Evolutionary conservation across 2,329 filamentous ascomycete species (phyloP).

Genomic region (Microcyclospora tardicrescens): DNA sequence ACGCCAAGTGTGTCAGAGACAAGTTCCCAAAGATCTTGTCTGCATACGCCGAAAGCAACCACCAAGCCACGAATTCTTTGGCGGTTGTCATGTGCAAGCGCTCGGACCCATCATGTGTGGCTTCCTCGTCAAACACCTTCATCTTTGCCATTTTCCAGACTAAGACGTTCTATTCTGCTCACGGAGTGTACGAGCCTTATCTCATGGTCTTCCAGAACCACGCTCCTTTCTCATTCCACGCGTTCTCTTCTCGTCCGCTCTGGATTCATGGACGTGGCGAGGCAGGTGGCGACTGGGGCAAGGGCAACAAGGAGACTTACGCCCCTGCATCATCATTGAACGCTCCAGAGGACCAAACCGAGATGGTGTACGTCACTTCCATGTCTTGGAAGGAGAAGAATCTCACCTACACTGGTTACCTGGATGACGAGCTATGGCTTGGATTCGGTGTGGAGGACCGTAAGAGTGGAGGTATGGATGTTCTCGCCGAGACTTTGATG

Average conservation of each 20-base stretch:
- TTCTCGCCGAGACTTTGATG: slow-evolving; percentile 38
- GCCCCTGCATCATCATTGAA: too few relatives aligned
- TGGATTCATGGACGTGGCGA: slow-evolving; percentile 42
- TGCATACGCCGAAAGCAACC: slow-evolving; percentile 29
- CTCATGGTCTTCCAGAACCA: slow-evolving; percentile 37
- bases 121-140: slow-evolving; percentile 38
- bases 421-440: slow-evolving; percentile 44
- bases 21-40: slow-evolving; percentile 27
- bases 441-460: slow-evolving; percentile 45
- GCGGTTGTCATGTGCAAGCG: slow-evolving; percentile 42
- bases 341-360: slow-evolving; percentile 23
- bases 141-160: slow-evolving; percentile 43
- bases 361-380: slow-evolving; percentile 47
- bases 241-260: slow-evolving; percentile 37
- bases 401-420: slow-evolving; percentile 41
- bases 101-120: slow-evolving; percentile 32
- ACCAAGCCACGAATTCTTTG: slow-evolving; percentile 49
- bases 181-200: slow-evolving; percentile 44
- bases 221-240: slow-evolving; percentile 39
- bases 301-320: not conserved
- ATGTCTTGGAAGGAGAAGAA: slow-evolving; percentile 41
- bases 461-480: slow-evolving; percentile 37
- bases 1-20: slow-evolving; percentile 35
- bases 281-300: slow-evolving; percentile 3
- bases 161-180: slow-evolving; percentile 38